A percentile compares a stretch with the other conserved stretches of the same genome.
These are phyloP conservation scores for Diaporthe ampelina DNA, from an alignment of 2,329 filamentous ascomycete species.

Conservation along the genomic window DNA sequence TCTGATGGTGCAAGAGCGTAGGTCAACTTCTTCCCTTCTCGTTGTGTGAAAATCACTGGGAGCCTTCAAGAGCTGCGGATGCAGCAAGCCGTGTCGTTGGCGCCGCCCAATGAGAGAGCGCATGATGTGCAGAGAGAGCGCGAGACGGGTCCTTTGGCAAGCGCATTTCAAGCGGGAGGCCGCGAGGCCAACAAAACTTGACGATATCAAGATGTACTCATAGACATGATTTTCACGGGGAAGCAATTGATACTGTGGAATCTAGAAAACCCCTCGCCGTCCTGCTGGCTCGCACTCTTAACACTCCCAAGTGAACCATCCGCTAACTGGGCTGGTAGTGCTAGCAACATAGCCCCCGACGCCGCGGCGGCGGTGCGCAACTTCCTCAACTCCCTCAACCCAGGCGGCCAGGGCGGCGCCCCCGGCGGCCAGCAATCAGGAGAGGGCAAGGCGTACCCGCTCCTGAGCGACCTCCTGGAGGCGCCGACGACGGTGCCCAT, in stretches of 20 bases:
- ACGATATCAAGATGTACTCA: constrained; percentile 39
- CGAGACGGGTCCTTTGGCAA: constrained; percentile 21
- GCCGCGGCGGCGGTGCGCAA: constrained; percentile 86
- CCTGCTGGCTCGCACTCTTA: constrained; percentile 6
- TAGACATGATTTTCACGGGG: constrained; percentile 40
- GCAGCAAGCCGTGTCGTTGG: background rate
- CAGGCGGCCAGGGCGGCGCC: constrained; percentile 62
- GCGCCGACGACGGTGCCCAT: constrained; percentile 83
- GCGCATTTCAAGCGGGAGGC: constrained; percentile 29
- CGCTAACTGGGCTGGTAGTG: constrained; percentile 61
- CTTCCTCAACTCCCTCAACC: constrained; percentile 83
- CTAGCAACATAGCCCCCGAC: constrained; percentile 72
- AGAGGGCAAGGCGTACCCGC: constrained; percentile 80
- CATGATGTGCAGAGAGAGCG: background rate
- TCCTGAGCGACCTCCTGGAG: constrained; percentile 87
- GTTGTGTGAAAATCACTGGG: constrained; percentile 4
- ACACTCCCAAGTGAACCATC: constrained; percentile 4
- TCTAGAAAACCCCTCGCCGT: constrained; percentile 22
- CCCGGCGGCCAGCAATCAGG: constrained; percentile 53
- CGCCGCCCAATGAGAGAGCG: background rate
- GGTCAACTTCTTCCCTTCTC: constrained; percentile 69
- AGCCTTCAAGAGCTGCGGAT: background rate
- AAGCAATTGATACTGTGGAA: constrained; percentile 39
- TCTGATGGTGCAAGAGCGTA: constrained; percentile 99
- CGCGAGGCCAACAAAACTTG: constrained; percentile 36